Evolutionary conservation across 2,329 filamentous ascomycete species (phyloP), one percentile per base, ranked within the genome.

Genomic region (Eutypa lata): DNA sequence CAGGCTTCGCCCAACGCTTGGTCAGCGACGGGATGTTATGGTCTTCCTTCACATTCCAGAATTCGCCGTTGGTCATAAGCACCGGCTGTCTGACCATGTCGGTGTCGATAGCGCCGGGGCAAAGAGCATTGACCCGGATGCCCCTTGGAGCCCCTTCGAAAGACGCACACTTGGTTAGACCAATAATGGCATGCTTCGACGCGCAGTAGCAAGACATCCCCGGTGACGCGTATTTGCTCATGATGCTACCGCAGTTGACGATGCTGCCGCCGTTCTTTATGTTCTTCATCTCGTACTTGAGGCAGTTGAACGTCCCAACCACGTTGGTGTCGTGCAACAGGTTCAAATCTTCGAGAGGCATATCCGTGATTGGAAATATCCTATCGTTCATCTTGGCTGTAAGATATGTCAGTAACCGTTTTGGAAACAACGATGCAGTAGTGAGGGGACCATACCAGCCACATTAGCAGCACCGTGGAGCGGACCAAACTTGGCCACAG

Each of bases 291-390:
- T 82, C 63, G 10, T 74, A 74, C 7, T 76, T 65, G 53, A 83
- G 52, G 53, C 76, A 80, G 49, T 80, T 74, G 65, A 80, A 76
- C 35, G 76, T 65, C 4, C 80, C 77, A 7, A 60, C 68, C 5
- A 72, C 51, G 58, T 80, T 79, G 11, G 77, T 71, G 1, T 62
- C 60, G 47, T 78, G 59, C 14, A 73, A 62, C 38, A 65, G 62
- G 44, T 76, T 68, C 71, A 73, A 78, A 24, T 73, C 68, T 1
- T 71, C 67, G 18, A 75, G 69, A 0, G 64, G 65, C 21, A 71
- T 51, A 21, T 38, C 35, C 35, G 35, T 38, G 13, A 38, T 38
- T 16, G 35, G 35, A 18, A 7, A 38, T 38, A 38, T 38, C 35
- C 35, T 14, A 38, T 38, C 35, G 35, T 38, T 38, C 35, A 38